Evolutionary conservation across 345 rosid genomes (phyloP), one percentile per base, ranked within the genome.

Genomic region (Euphorbia lathyris): DNA sequence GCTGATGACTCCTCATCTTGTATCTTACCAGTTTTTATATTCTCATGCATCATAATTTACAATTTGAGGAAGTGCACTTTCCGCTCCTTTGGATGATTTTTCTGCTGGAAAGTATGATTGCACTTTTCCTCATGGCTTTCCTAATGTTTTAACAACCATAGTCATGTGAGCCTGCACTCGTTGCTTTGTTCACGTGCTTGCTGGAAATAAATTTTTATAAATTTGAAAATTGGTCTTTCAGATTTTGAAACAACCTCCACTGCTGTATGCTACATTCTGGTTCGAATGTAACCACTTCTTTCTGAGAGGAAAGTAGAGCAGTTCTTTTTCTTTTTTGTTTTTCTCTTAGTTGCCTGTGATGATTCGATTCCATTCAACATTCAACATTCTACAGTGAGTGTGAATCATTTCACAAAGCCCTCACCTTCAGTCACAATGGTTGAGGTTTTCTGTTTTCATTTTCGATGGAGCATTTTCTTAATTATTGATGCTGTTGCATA

Each of bases 381-480:
- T 59, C 19, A 30, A 30, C 19, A 34, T 19, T 34, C 40, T 19
- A 42, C 45, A 8, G 13, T 36, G 0, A 19, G 26, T 30, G 14
- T 60, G 9, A 60, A 32, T 34, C 23, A 11, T 60, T 60, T 60
- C 14, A 36, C 25, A 10, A 6, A 36, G 26, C 47, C 47, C 65
- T 9, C 65, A 60, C 19, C 64, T 34, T 34, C 26, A 9, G 10
- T 43, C 1, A 42, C 42, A 63, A 9, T 7, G 22, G 19, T 42
- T 43, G 67, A 61, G 47, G 65, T 61, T 36, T 61, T 36, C 45
- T 61, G 65, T 61, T 61, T 10, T 62, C 45, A 36, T 62, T 38
- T 22, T 62, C 27, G 27, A 9, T 20, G 10, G 29, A 43, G 4
- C 51, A 45, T 23, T 26, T 20, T 63, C 40, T 34, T 63, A n/a